A percentile compares a stretch with the other conserved stretches of the same genome.
phyloP scores from a whole-genome alignment of 1,139 yeast species.

The Blastobotrys petasosporus region DNA sequence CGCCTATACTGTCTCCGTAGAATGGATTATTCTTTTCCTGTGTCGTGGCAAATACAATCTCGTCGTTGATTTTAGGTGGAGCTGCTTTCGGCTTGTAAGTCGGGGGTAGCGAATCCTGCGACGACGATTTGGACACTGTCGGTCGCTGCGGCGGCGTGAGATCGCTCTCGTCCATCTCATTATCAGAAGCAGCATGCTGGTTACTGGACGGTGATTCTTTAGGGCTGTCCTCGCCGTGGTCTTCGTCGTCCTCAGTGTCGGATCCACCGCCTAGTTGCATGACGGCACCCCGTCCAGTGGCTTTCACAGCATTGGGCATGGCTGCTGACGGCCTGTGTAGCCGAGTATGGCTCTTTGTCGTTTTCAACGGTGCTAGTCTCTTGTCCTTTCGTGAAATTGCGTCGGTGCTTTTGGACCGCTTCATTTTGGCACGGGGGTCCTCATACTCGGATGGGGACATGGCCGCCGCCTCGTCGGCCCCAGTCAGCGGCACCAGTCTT shows the following conservation, averaged over 20 bases:
- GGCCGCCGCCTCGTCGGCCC: slow-evolving; percentile 10
- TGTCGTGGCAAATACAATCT: slow-evolving; percentile 9
- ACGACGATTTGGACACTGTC: background rate
- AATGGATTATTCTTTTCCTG: background rate
- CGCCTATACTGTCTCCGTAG: background rate
- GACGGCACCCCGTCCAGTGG: slow-evolving; percentile 20
- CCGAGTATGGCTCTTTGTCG: slow-evolving; percentile 22
- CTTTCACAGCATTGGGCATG: no score
- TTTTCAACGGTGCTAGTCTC: slow-evolving; percentile 15
- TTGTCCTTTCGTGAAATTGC: slow-evolving; percentile 5
- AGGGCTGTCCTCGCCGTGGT: background rate
- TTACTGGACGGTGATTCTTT: background rate
- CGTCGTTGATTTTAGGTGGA: slow-evolving; percentile 11
- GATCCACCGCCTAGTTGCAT: slow-evolving; percentile 32
- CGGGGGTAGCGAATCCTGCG: slow-evolving; percentile 11
- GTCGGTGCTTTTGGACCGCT: slow-evolving; percentile 10
- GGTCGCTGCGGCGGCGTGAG: background rate
- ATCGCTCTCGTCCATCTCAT: background rate
- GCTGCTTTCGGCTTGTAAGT: slow-evolving; percentile 10
- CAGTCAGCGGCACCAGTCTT: slow-evolving; percentile 3
- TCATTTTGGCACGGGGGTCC: slow-evolving; percentile 7
- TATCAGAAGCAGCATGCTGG: no score
- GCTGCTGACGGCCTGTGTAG: slow-evolving; percentile 7
- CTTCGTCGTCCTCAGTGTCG: slow-evolving; percentile 25
- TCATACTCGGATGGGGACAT: slow-evolving; percentile 5